Conservation (phyloP, 2,329 filamentous ascomycete species). For the Metarhizium brunneum region DNA sequence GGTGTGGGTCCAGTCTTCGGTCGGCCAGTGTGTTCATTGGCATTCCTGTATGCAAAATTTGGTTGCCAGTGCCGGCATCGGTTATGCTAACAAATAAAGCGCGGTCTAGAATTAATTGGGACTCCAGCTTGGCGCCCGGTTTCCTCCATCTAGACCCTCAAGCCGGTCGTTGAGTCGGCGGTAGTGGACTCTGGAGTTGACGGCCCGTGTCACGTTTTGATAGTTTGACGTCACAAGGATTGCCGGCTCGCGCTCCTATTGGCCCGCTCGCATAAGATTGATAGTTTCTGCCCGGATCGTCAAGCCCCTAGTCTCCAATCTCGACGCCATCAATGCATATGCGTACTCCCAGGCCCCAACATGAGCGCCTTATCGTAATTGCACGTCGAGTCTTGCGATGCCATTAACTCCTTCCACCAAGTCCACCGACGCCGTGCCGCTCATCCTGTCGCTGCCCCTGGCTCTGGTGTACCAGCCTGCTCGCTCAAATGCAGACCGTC, state of each 20-base stretch:
- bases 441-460: conserved; percentile 9
- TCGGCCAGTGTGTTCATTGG: too few species aligned
- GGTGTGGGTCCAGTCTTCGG: too few species aligned
- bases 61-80: background rate
- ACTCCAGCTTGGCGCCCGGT: background rate
- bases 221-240: background rate
- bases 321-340: background rate
- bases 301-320: background rate
- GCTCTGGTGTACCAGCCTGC: conserved; percentile 4
- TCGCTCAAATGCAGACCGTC: conserved; percentile 4
- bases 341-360: too few species aligned
- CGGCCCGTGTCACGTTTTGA: background rate
- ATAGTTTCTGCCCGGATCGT: background rate
- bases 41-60: too few species aligned
- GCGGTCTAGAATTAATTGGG: background rate
- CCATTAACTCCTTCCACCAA: conserved; percentile 26
- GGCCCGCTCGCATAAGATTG: conserved; percentile 1
- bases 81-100: background rate
- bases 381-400: conserved; percentile 28
- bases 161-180: too few species aligned
- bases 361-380: conserved; percentile 15
- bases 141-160: background rate
- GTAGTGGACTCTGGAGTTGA: background rate
- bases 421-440: conserved; percentile 17
- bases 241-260: background rate